Evolutionary conservation across 768 basidiomycete genomes (phyloP).

Genomic region (Amanita jacksonii): DNA sequence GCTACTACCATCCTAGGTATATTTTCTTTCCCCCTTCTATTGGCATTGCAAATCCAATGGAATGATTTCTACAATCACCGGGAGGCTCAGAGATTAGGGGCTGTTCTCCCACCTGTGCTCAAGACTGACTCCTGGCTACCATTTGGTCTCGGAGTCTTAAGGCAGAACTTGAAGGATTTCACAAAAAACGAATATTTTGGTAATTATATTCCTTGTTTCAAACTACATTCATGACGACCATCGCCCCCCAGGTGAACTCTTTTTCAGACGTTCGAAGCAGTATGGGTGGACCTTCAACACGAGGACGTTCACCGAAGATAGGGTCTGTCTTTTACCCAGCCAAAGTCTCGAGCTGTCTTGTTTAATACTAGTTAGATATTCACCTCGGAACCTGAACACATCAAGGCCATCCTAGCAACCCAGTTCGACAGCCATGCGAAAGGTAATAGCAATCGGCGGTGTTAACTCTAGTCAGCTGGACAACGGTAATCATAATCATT

Average conservation of each 20-base stretch:
- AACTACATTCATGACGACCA: not conserved
- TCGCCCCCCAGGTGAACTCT: slow-evolving; percentile 18
- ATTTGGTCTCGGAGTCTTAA: slow-evolving; percentile 15
- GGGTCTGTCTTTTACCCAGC: slow-evolving; percentile 17
- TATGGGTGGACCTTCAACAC: slow-evolving; percentile 26
- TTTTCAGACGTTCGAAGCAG: slow-evolving; percentile 15
- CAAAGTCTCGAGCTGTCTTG: not conserved
- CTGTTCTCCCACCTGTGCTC: slow-evolving; percentile 18
- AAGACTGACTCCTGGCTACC: slow-evolving; percentile 14
- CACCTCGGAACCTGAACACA: slow-evolving; percentile 35
- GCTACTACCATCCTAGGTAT: slow-evolving; percentile 7
- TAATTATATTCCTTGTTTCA: slow-evolving; percentile 10
- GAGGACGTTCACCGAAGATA: slow-evolving; percentile 20
- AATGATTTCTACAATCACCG: slow-evolving; percentile 11
- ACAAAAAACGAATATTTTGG: slow-evolving; percentile 22
- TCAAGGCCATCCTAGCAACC: slow-evolving; percentile 42
- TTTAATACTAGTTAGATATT: slow-evolving; percentile 21
- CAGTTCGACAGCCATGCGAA: slow-evolving; percentile 40
- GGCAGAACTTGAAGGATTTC: slow-evolving; percentile 13
- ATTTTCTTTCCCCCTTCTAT: slow-evolving; percentile 10
- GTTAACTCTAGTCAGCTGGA: no score
- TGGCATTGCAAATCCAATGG: slow-evolving; percentile 11
- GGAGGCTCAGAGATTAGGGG: slow-evolving; percentile 18
- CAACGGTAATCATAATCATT: no score
- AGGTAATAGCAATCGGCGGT: no score